These are phyloP conservation scores for Tetrahymena malaccensis DNA, from an alignment of 73 alveolate species.

Conservation along the genomic window DNA sequence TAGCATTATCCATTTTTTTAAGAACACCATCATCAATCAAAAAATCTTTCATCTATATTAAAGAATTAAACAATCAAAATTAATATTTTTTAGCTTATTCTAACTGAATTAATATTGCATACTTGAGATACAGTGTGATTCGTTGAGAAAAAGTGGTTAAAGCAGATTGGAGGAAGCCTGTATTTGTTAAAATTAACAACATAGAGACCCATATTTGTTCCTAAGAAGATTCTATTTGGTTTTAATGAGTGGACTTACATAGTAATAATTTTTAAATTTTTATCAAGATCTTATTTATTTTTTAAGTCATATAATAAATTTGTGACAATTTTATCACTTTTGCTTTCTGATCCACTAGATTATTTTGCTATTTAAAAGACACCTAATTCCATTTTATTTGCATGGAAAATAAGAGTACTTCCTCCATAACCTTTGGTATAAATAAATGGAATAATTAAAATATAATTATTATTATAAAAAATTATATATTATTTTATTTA, in stretches of 20 bases:
- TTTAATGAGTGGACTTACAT: not conserved
- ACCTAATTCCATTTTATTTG: not conserved
- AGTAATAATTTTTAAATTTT: not conserved
- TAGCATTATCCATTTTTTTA: not conserved
- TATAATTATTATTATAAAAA: no score
- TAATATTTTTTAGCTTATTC: not conserved
- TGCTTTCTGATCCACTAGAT: not conserved
- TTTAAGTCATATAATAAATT: not conserved
- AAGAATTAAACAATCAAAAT: not conserved
- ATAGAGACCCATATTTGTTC: not conserved
- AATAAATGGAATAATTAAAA: not conserved
- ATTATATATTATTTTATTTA: no score
- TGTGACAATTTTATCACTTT: not conserved
- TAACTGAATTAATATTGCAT: not conserved
- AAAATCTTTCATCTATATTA: not conserved
- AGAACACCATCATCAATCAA: not conserved
- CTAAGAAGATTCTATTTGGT: not conserved
- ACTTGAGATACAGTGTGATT: not conserved
- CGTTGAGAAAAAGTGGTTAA: not conserved
- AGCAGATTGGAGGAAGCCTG: not conserved
- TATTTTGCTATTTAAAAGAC: not conserved
- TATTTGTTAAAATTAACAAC: not conserved
- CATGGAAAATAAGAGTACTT: not conserved
- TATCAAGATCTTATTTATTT: not conserved
- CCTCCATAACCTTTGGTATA: not conserved